Evolutionary conservation across 306 rosid genomes (phyloP), one percentile per base, ranked within the genome.

Genomic region (Ziziphus jujuba): DNA sequence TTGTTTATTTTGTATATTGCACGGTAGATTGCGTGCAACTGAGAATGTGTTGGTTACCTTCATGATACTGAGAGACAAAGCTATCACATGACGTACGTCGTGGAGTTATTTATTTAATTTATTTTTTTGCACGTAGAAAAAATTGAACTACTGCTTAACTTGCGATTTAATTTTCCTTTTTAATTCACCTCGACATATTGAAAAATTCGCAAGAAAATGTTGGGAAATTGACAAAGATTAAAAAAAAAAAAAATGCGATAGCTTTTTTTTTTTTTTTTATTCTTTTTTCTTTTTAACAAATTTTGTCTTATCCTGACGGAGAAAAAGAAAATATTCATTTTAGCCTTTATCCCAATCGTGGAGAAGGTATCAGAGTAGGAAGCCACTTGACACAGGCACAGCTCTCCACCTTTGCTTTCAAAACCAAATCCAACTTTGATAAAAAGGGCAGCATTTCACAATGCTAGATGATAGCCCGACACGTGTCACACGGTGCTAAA

Each of bases 381-480:
- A 51, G 72, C 80, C 72, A 72, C 71, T 67, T 77, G 43, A 77
- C 72, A 64, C 49, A 34, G 43, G 72, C 72, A 64, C 49, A 34
- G 70, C 51, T 64, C 73, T 54, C 81, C 58, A 59, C 79, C 79
- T 63, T 80, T 80, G 75, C 84, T 80, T 76, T 45, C 49, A 76
- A 69, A 79, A 58, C 84, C 80, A 70, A 56, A 70, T 54, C 54
- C 60, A 67, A 66, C 78, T 71, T 56, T 2, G 64, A 58, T 16
- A 49, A 65, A 49, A 65, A 48, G 63, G 54, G 53, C 3, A 13
- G 69, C 33, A 61, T 67, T 22, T 45, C 21, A 20, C 70, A 9
- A 4, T 34, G 12, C 35, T 17, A 25, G 16, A 13, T 23, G 58
- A n/a, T 6, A 36, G 20, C 33, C 33, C 59, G 19, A 56, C 82